Base-by-base conservation (phyloP, 192 early-diverging fungal genomes). In the Phlyctochytrium planicorne region DNA sequence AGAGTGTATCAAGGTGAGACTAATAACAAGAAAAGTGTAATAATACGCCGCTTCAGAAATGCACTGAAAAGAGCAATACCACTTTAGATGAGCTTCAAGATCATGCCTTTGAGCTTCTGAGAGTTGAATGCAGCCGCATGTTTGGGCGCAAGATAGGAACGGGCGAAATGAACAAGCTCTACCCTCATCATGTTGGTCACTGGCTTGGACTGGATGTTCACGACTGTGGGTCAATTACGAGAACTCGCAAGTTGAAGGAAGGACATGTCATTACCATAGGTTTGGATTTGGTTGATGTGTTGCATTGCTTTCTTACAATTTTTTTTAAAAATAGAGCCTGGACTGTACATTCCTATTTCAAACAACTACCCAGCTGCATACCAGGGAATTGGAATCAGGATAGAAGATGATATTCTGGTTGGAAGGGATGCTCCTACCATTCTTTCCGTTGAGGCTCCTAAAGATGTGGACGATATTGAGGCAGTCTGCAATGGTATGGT, bases 161-260 rank as follows among this genome's bases (percentile, higher is more conserved):
- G 16, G 17, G 30, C 84, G 95, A 96, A 57, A 81, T 94, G 40
- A 89, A 93, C 62, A 68, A 69, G 12, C 78, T 98, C 31, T 98
- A 93, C 69, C 95, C 95, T 34, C 95, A 98, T 72, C 95, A 98
- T 73, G 88, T 98, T 14, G 87, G 93, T 23, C 97, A 97, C 70
- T 98, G 91, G 59, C 82, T 97, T 20, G 97, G 97, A 6, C 67
- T 97, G 71, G 97, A 98, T 74, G 93, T 98, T 1, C 97, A 98
- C 78, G 95, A 98, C 73, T 87, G 89, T 0, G 80, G 83, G 36
- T 82, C 88, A 66, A 74, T 96, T 35, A 78, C 83, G 23, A 82
- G 97, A 27, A 88, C 89, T 3, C 82, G 83, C 67, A 78, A 69
- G 52, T 77, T 98, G 33, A 83, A 85, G 67, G 64, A 74, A 20